phyloP scores from a whole-genome alignment of 2,329 filamentous ascomycete genomes.

The Fusarium brevicatenulatum region DNA sequence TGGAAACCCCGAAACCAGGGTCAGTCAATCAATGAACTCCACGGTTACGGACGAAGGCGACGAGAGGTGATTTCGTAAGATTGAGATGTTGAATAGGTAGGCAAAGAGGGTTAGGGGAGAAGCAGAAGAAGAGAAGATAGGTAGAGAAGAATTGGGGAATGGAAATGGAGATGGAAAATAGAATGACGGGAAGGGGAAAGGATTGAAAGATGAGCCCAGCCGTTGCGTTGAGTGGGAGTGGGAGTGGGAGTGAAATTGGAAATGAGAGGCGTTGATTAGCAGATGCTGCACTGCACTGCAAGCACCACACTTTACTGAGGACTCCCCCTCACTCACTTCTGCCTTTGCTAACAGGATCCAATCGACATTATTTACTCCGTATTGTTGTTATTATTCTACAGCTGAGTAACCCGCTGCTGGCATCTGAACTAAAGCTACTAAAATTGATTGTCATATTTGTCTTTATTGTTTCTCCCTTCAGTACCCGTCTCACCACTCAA shows the following conservation, averaged over 20 bases:
- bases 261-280: constrained; percentile 43
- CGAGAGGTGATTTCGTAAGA: constrained; percentile 15
- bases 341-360: not conserved
- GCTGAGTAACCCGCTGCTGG: not conserved
- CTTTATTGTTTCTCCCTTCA: not conserved
- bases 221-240: constrained; percentile 23
- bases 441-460: not conserved
- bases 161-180: not conserved
- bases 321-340: constrained; percentile 19
- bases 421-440: not conserved
- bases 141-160: not conserved
- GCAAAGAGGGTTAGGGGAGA: not conserved
- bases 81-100: not conserved
- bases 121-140: not conserved
- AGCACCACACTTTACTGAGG: not conserved
- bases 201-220: constrained; percentile 11
- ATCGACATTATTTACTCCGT: not conserved
- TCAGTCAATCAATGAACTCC: constrained; percentile 19
- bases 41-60: not conserved
- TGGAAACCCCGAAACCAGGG: constrained; percentile 31
- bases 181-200: constrained; percentile 3
- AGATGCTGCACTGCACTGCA: not conserved
- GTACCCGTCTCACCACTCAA: not conserved
- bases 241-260: constrained; percentile 24
- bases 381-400: not conserved